Percentiles rank a stretch among this genome's conserved stretches.
Conservation (phyloP, 2,329 filamentous ascomycete species). For the Xylariaceae sp. region DNA sequence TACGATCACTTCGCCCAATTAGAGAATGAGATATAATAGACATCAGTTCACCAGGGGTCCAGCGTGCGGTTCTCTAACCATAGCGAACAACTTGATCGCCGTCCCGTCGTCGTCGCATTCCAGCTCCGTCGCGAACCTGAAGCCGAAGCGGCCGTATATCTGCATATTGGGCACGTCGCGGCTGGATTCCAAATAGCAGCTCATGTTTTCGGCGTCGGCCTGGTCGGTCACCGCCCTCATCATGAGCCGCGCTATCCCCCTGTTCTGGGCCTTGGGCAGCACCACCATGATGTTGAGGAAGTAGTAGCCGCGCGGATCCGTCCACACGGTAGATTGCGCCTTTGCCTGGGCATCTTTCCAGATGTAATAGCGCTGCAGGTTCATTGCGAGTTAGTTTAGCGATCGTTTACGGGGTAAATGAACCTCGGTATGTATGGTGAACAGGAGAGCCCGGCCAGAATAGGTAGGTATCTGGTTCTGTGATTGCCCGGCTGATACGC, state of each 20-base stretch:
- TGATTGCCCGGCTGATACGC: slow-evolving; percentile 23
- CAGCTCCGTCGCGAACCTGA: slow-evolving; percentile 66
- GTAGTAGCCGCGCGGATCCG: slow-evolving; percentile 68
- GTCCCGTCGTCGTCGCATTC: slow-evolving; percentile 66
- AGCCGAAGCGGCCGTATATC: slow-evolving; percentile 73
- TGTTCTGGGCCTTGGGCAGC: slow-evolving; percentile 64
- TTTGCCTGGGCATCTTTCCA: slow-evolving; percentile 69
- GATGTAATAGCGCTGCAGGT: slow-evolving; percentile 64
- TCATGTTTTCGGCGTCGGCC: slow-evolving; percentile 66
- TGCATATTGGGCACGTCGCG: slow-evolving; percentile 68
- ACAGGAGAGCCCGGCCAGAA: background rate
- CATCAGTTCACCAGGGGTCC: slow-evolving; percentile 18
- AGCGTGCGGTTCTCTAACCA: slow-evolving; percentile 47
- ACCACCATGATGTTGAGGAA: slow-evolving; percentile 79
- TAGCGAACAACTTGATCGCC: slow-evolving; percentile 54
- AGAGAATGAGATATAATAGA: background rate
- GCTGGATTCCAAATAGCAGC: slow-evolving; percentile 73
- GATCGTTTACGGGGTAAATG: background rate
- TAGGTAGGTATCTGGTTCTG: slow-evolving; percentile 8
- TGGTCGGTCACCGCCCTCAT: slow-evolving; percentile 64
- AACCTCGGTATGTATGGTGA: background rate
- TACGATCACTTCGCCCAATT: background rate
- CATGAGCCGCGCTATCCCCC: slow-evolving; percentile 66
- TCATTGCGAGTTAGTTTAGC: slow-evolving; percentile 28
- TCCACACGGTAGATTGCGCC: slow-evolving; percentile 66